Evolutionary conservation across 768 basidiomycete species (phyloP), one percentile per base, ranked within the genome.

Genomic region (Tricholoma flavovirens): DNA sequence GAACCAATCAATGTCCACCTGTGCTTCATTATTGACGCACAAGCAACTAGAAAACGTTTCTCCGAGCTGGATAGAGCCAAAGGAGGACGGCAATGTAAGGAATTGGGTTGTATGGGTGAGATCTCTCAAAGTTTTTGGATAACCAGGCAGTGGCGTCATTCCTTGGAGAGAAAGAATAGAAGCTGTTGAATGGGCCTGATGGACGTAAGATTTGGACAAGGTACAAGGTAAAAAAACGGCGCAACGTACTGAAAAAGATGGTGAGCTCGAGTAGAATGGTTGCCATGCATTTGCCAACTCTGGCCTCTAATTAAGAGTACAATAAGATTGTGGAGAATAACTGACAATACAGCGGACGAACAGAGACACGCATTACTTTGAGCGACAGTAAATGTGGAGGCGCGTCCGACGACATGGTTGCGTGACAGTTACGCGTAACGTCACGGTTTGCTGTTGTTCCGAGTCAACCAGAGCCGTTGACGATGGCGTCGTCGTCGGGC

Each of bases 341-440:
- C 6, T 6, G 14, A 5, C 22, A 26, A 14, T 7, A 46, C 4
- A 46, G 8, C 45, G 45, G 53, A 84, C 89, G 71, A 73, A 93
- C 90, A 68, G 90, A 92, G 56, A 90, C 81, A 53, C 90, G 82
- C 87, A 93, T 93, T 56, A 92, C 90, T 70, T 93, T 93, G 62
- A 93, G 75, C 3, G 90, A 86, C 40, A 93, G 67, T 35, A 86
- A 73, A 68, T 91, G 88, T 1, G 77, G 74, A 54, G 82, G 78
- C 36, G 78, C 79, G 59, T 90, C 87, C 72, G 73, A 43, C 72
- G 73, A 43, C 38, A 11, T 29, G 26, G 38, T 15, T 29, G 17
- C 45, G 64, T 63, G 59, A 65, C 62, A 50, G 49, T 49, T 26
- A 49, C 36, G 24, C 32, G 64, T 65, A 57, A 65, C 64, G 53